phyloP scores from a whole-genome alignment of 106 monocot species.

The Chionographis japonica region DNA sequence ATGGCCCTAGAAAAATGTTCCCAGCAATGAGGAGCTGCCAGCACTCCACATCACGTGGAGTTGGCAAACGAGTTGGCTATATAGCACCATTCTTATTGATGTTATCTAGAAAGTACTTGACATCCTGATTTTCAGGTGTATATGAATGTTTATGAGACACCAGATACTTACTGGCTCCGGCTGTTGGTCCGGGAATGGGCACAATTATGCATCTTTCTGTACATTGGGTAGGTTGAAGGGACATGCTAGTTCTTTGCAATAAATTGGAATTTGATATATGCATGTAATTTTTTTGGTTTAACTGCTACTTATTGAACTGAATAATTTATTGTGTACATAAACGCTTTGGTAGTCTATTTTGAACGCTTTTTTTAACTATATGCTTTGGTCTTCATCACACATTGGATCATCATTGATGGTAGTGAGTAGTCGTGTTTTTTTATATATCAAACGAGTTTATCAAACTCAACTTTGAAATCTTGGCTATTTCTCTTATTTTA shows the following conservation, averaged over 20 bases:
- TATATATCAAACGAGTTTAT: background rate
- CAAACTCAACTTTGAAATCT: background rate
- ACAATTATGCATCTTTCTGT: conserved; percentile 82
- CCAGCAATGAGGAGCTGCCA: no score
- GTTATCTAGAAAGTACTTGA: background rate
- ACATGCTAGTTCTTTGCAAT: background rate
- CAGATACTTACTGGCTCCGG: conserved; percentile 71
- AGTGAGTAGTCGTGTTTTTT: background rate
- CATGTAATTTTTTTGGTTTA: background rate
- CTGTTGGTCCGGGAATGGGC: conserved; percentile 75
- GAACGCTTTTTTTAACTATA: no score
- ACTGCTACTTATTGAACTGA: no score
- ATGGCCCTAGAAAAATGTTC: no score
- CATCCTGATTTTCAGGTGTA: conserved; percentile 38
- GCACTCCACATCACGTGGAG: no score
- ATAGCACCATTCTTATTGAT: background rate
- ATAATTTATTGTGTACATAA: no score
- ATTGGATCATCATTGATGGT: background rate
- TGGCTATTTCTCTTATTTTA: conserved; percentile 16
- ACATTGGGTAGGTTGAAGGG: conserved; percentile 71
- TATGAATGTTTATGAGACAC: conserved; percentile 48
- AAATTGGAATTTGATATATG: background rate
- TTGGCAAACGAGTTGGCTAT: no score
- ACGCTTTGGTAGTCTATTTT: no score
- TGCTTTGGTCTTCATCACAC: no score